Percentiles rank a stretch among this genome's conserved stretches.
These are phyloP conservation scores for Morella rubra DNA, from an alignment of 306 rosid species.

Conservation along the genomic window DNA sequence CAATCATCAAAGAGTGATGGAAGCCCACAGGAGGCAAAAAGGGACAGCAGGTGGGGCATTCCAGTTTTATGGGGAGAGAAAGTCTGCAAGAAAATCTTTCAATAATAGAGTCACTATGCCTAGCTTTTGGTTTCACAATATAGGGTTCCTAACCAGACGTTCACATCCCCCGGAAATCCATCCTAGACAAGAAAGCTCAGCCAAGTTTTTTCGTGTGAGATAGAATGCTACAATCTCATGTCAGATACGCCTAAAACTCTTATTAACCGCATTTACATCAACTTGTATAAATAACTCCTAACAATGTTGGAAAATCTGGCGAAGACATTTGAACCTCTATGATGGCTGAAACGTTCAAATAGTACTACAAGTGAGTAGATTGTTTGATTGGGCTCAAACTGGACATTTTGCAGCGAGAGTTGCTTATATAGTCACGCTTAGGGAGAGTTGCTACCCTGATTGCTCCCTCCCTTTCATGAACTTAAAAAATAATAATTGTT, in stretches of 20 bases:
- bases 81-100: conserved; percentile 36
- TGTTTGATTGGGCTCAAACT: too few relatives aligned
- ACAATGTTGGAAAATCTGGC: background rate
- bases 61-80: conserved; percentile 27
- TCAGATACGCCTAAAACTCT: background rate
- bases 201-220: conserved; percentile 22
- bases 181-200: conserved; percentile 23
- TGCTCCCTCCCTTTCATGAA: too few relatives aligned
- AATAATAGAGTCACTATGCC: conserved; percentile 61
- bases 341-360: conserved; percentile 8
- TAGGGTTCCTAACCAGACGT: conserved; percentile 38
- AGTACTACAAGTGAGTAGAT: background rate
- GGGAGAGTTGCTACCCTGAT: too few relatives aligned
- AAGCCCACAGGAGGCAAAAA: conserved; percentile 70
- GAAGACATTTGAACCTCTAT: conserved; percentile 19
- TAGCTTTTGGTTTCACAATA: conserved; percentile 57
- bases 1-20: conserved; percentile 73
- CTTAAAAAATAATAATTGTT: too few relatives aligned
- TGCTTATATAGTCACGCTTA: too few relatives aligned
- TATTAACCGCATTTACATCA: background rate
- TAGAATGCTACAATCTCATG: background rate
- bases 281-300: conserved; percentile 1
- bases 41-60: conserved; percentile 65
- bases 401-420: too few relatives aligned
- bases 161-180: conserved; percentile 29